These are phyloP conservation scores for Punctularia strigosozonata DNA, from an alignment of 768 basidiomycete species.

Conservation along the genomic window DNA sequence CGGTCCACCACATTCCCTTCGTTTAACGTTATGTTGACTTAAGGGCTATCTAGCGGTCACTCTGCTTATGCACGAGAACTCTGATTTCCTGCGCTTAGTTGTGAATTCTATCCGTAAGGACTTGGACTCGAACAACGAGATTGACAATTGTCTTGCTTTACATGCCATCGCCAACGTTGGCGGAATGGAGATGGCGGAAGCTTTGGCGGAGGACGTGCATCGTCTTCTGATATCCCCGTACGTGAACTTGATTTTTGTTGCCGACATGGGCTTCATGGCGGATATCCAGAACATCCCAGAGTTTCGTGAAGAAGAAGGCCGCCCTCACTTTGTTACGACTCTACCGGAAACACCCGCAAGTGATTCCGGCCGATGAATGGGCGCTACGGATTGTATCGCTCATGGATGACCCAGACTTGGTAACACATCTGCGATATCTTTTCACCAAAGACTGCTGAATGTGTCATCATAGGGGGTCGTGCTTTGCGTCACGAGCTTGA, in stretches of 20 bases:
- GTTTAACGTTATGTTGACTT: constrained; percentile 6
- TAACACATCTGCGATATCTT: constrained; percentile 13
- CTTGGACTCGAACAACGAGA: constrained; percentile 85
- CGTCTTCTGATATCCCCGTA: constrained; percentile 91
- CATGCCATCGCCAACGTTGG: constrained; percentile 99
- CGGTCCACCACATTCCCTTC: background rate
- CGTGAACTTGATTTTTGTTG: constrained; percentile 12
- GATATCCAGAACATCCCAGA: constrained; percentile 69
- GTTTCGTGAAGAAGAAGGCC: constrained; percentile 97
- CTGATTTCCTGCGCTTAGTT: constrained; percentile 89
- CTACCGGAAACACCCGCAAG: constrained; percentile 92
- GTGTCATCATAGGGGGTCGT: constrained; percentile 66
- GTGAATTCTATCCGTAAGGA: constrained; percentile 99
- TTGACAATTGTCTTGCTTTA: constrained; percentile 91
- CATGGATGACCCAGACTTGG: constrained; percentile 90
- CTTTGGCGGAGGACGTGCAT: constrained; percentile 88
- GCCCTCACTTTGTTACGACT: constrained; percentile 86
- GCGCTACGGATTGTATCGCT: constrained; percentile 88
- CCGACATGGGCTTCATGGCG: constrained; percentile 7
- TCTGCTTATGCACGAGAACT: constrained; percentile 97
- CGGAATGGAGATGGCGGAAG: constrained; percentile 97
- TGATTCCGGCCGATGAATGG: constrained; percentile 92
- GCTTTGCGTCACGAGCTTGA: constrained; percentile 83
- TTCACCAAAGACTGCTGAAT: too few species aligned
- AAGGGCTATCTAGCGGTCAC: constrained; percentile 98